Evolutionary conservation across 2,329 filamentous ascomycete species (phyloP).

Genomic region (Colletotrichum tofieldiae): DNA sequence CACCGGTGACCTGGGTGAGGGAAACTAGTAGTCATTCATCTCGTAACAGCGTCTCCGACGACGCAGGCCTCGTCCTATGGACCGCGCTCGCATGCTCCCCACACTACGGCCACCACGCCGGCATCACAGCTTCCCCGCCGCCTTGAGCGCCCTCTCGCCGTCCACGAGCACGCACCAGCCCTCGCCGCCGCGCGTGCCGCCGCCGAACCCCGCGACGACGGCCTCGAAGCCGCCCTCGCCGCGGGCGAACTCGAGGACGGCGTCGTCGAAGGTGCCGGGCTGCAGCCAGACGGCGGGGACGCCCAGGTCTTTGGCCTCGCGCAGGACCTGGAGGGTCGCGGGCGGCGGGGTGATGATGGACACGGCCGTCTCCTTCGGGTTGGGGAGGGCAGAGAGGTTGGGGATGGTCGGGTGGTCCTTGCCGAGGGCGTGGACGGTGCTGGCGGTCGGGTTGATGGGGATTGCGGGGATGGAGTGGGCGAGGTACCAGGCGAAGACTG

Average conservation of each 20-base stretch:
- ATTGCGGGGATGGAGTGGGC: slow-evolving; percentile 81
- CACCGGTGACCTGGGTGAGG: neutral
- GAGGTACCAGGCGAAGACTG: slow-evolving; percentile 94
- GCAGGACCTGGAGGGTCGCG: slow-evolving; percentile 81
- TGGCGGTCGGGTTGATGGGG: slow-evolving; percentile 84
- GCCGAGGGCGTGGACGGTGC: slow-evolving; percentile 68
- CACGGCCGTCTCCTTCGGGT: slow-evolving; percentile 80
- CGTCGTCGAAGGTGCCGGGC: slow-evolving; percentile 88
- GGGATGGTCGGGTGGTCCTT: slow-evolving; percentile 75
- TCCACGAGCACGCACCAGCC: slow-evolving; percentile 93
- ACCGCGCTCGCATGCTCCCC: neutral
- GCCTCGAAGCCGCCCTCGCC: slow-evolving; percentile 75
- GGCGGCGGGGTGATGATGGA: slow-evolving; percentile 90
- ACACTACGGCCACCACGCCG: neutral
- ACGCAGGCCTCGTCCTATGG: neutral
- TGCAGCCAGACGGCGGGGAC: slow-evolving; percentile 89
- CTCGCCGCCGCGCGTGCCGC: slow-evolving; percentile 70
- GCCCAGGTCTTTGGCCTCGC: slow-evolving; percentile 82
- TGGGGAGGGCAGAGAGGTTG: slow-evolving; percentile 75
- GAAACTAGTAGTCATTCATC: slow-evolving; percentile 18
- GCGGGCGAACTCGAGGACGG: slow-evolving; percentile 79
- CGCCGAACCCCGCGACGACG: slow-evolving; percentile 77
- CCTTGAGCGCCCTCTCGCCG: slow-evolving; percentile 76
- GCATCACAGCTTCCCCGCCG: slow-evolving; percentile 66
- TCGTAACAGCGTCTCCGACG: slow-evolving; percentile 1